Evolutionary conservation across 140 eudicot genomes (phyloP).

Genomic region (Cichorium intybus): DNA sequence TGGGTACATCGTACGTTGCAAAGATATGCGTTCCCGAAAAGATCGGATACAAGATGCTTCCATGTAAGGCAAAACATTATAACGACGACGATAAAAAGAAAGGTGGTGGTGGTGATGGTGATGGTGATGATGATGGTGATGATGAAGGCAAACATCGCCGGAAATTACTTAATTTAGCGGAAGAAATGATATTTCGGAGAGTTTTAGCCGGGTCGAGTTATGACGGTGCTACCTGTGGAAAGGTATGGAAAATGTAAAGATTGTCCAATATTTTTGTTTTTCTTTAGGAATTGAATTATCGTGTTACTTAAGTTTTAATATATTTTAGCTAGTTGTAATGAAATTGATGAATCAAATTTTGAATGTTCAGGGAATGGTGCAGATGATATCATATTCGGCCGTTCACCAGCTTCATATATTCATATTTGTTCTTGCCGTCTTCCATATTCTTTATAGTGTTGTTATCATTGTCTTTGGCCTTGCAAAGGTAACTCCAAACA

Average conservation of each 20-base stretch:
- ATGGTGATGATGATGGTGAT: conserved; percentile 4
- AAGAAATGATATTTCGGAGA: conserved; percentile 49
- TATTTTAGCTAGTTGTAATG: background rate
- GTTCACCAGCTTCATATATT: conserved; percentile 80
- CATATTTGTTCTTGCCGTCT: conserved; percentile 74
- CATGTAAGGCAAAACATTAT: conserved; percentile 34
- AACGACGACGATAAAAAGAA: background rate
- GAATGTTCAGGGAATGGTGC: conserved; percentile 48
- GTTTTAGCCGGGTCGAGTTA: conserved; percentile 42
- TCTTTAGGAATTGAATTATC: background rate
- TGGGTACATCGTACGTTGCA: conserved; percentile 49
- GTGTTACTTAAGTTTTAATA: background rate
- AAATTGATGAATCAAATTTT: background rate
- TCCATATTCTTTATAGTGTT: conserved; percentile 69
- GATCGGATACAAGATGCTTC: conserved; percentile 61
- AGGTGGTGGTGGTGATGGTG: conserved; percentile 7
- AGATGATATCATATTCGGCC: conserved; percentile 64
- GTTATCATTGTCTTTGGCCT: conserved; percentile 62
- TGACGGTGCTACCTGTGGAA: background rate
- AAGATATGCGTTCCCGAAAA: conserved; percentile 55
- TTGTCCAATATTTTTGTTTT: background rate
- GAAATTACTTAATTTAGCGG: conserved; percentile 46
- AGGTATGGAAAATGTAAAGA: conserved; percentile 7
- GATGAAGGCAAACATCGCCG: conserved; percentile 26
- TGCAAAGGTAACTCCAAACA: conserved; percentile 57